Evolutionary conservation across 495 filamentous ascomycete genomes (phyloP).

Genomic region (Cryomyces minteri): DNA sequence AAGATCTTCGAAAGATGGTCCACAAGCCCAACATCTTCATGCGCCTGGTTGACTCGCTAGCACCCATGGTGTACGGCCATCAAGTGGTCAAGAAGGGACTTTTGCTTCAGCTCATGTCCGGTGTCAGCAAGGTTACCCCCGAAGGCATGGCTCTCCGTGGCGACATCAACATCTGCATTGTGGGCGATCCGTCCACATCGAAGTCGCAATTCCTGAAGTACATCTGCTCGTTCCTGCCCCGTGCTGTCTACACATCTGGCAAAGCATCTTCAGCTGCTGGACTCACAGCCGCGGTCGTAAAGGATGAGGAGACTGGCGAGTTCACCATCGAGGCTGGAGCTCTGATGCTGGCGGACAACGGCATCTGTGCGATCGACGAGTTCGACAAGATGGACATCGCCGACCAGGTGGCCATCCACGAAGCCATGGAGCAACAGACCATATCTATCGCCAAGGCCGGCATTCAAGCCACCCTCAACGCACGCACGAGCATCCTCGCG

Average conservation of each 20-base stretch:
- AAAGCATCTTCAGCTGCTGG: constrained; percentile 96
- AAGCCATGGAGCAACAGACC: constrained; percentile 99
- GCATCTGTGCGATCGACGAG: constrained; percentile 96
- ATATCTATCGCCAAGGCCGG: constrained; percentile 98
- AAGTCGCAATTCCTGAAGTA: constrained; percentile 99
- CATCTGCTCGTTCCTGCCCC: constrained; percentile 85
- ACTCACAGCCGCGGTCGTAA: constrained; percentile 93
- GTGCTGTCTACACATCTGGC: constrained; percentile 92
- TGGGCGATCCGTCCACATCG: constrained; percentile 93
- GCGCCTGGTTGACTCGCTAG: constrained; percentile 85
- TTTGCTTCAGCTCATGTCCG: constrained; percentile 80
- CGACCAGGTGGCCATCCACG: constrained; percentile 98
- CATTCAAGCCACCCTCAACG: constrained; percentile 96
- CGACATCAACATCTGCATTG: constrained; percentile 97
- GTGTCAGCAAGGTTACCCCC: constrained; percentile 73
- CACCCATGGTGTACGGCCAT: constrained; percentile 93
- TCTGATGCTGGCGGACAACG: constrained; percentile 92
- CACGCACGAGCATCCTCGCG: constrained; percentile 83
- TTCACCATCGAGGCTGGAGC: constrained; percentile 98
- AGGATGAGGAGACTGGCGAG: constrained; percentile 95
- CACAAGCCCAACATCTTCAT: constrained; percentile 90
- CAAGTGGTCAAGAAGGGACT: constrained; percentile 96
- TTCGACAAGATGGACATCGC: constrained; percentile 99
- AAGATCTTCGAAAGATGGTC: constrained; percentile 82
- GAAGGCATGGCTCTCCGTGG: constrained; percentile 90